Percentiles rank a stretch among this genome's conserved stretches.
phyloP scores from a whole-genome alignment of 2,329 filamentous ascomycete genomes.

The Botrytis elliptica region DNA sequence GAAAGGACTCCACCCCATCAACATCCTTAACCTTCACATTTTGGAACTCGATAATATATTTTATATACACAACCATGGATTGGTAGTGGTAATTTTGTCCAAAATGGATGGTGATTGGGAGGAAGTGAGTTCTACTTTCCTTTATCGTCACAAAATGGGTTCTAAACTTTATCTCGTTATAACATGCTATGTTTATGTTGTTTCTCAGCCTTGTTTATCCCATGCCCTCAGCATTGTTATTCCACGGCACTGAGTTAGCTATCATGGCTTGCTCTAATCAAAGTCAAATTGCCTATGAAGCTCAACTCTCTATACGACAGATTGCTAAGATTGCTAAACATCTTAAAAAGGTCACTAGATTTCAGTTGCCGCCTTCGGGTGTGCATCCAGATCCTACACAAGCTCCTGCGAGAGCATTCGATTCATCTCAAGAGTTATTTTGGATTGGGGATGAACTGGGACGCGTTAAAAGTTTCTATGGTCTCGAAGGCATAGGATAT shows the following conservation, averaged over 20 bases:
- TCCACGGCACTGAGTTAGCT: not conserved
- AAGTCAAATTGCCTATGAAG: constrained; percentile 5
- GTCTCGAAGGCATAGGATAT: constrained; percentile 80
- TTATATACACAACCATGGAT: constrained; percentile 21
- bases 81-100: constrained; percentile 15
- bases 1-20: constrained; percentile 1
- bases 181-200: not conserved
- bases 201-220: constrained; percentile 13
- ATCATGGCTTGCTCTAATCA: not conserved
- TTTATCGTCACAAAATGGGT: not conserved
- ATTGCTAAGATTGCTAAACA: constrained; percentile 28
- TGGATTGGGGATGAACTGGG: constrained; percentile 91
- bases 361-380: constrained; percentile 75
- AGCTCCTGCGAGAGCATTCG: constrained; percentile 82
- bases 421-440: constrained; percentile 82
- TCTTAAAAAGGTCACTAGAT: constrained; percentile 67
- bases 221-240: constrained; percentile 10
- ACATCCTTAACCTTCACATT: constrained; percentile 1
- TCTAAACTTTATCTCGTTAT: not conserved
- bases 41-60: constrained; percentile 6
- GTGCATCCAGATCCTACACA: constrained; percentile 67
- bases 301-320: not conserved
- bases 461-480: constrained; percentile 83
- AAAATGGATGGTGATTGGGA: constrained; percentile 67
- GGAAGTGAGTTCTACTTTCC: constrained; percentile 51